phyloP scores from a whole-genome alignment of 495 filamentous ascomycete genomes.

The Xylaria bambusicola region DNA sequence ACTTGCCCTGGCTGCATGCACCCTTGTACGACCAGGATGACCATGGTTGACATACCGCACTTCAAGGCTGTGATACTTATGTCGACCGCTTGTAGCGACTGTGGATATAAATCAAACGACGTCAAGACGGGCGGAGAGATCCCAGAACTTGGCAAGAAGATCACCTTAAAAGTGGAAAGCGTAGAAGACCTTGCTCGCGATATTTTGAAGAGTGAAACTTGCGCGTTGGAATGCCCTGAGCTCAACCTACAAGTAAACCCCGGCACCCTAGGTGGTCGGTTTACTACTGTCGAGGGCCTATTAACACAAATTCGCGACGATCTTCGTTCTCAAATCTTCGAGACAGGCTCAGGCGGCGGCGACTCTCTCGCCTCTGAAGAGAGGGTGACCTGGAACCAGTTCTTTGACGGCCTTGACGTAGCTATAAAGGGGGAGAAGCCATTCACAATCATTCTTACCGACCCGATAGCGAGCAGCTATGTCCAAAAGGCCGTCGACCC shows the following conservation, averaged over 20 bases:
- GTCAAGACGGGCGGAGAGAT: constrained; percentile 95
- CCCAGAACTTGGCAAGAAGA: constrained; percentile 81
- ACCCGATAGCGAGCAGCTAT: constrained; percentile 89
- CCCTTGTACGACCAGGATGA: constrained; percentile 83
- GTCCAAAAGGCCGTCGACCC: constrained; percentile 80
- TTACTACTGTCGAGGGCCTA: constrained; percentile 94
- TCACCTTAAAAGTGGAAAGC: constrained; percentile 73
- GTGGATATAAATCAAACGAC: constrained; percentile 93
- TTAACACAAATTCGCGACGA: constrained; percentile 93
- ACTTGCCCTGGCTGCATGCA: constrained; percentile 88
- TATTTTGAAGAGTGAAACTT: constrained; percentile 95
- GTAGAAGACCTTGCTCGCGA: constrained; percentile 82
- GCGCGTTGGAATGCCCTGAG: constrained; percentile 79
- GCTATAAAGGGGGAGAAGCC: constrained; percentile 81
- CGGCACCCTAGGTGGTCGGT: constrained; percentile 92
- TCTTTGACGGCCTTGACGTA: constrained; percentile 72
- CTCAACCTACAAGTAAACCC: constrained; percentile 81
- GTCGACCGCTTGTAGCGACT: constrained; percentile 83
- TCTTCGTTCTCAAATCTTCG: constrained; percentile 80
- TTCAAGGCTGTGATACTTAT: constrained; percentile 95
- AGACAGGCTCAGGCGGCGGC: constrained; percentile 59
- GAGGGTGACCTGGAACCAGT: constrained; percentile 71
- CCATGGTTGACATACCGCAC: constrained; percentile 93
- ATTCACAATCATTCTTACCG: constrained; percentile 83
- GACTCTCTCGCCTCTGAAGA: constrained; percentile 70